Evolutionary conservation across 805 yeast species (phyloP).

Genomic region (Kazachstania bromeliacearum): DNA sequence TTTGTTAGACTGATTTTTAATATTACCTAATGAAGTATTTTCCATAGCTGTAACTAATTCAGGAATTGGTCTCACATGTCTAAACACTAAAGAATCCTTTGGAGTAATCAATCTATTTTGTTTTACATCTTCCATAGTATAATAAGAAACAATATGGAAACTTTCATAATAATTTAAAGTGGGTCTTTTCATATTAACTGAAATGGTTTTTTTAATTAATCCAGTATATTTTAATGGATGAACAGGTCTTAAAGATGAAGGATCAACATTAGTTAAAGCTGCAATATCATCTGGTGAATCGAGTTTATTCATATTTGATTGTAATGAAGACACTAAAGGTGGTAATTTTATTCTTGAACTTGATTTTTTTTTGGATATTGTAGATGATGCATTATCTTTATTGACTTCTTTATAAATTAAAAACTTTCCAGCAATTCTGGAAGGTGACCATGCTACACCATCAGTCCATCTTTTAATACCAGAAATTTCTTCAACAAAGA

Average conservation of each 20-base stretch:
- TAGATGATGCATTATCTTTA: constrained; percentile 5
- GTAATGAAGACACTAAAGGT: constrained; percentile 11
- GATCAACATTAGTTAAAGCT: not conserved
- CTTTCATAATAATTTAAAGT: constrained; percentile 28
- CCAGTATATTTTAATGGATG: constrained; percentile 36
- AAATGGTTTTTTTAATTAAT: constrained; percentile 72
- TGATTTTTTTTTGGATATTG: not conserved
- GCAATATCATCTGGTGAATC: constrained; percentile 19
- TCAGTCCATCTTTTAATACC: constrained; percentile 95
- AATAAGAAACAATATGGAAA: constrained; percentile 68
- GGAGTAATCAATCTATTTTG: constrained; percentile 51
- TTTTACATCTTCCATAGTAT: constrained; percentile 63
- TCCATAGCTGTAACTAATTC: constrained; percentile 48
- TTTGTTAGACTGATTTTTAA: constrained; percentile 16
- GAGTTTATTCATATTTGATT: constrained; percentile 7
- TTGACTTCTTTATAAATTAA: constrained; percentile 63
- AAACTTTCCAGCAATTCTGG: constrained; percentile 78
- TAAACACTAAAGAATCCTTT: constrained; percentile 40
- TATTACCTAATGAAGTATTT: constrained; percentile 51
- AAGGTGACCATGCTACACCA: constrained; percentile 91
- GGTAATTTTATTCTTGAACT: constrained; percentile 9
- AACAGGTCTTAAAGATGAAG: constrained; percentile 6
- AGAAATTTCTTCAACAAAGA: constrained; percentile 71
- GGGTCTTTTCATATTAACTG: constrained; percentile 42
- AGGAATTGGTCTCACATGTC: constrained; percentile 38